Base-by-base conservation (phyloP, 257 asterid genomes). In the Solanum chiquidenum region DNA sequence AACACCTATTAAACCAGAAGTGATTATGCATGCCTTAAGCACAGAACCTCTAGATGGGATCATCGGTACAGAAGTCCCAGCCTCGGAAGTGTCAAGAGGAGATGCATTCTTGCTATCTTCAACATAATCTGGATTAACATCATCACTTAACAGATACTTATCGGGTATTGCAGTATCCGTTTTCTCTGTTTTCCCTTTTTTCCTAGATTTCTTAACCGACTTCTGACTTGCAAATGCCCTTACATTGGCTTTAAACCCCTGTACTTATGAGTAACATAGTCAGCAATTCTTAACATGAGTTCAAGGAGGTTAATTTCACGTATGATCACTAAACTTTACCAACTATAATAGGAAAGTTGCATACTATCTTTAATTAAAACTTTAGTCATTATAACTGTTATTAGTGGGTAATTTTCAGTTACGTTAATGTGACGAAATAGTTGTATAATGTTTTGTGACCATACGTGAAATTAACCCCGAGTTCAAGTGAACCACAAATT, bases 1-100 rank as follows among this genome's bases (percentile, higher is more conserved):
- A 86, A 91, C 93, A 62, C 92, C 94, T 18, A 96, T 95, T 4
- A 90, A 88, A 88, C 92, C 93, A 87, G 93, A 96, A 62, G 99
- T 94, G 85, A 93, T 58, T 5, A 92, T 89, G 92, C 99, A 96
- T 23, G 99, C 98, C 89, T 88, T 96, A 90, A 96, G 98, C 91
- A 96, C 99, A 89, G 92, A 92, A 88, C 80, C 86, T 87, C 98
- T 90, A 77, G 98, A 93, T 58, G 98, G 94, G 86, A 88, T 37
- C 1, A 40, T 23, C 46, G 86, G 77, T 14, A 5, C 29, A 35
- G 89, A 46, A 73, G 55, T 88, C 90, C 89, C 86, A 86, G 83
- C 93, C 85, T 93, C 92, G 34, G 75, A 64, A 55, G n/a, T 72
- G 74, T 55, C 88, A 52, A 86, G 83, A 86, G 86, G 74, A 23